phyloP scores from a whole-genome alignment of 345 rosid genomes.

The Ceriops decandra region DNA sequence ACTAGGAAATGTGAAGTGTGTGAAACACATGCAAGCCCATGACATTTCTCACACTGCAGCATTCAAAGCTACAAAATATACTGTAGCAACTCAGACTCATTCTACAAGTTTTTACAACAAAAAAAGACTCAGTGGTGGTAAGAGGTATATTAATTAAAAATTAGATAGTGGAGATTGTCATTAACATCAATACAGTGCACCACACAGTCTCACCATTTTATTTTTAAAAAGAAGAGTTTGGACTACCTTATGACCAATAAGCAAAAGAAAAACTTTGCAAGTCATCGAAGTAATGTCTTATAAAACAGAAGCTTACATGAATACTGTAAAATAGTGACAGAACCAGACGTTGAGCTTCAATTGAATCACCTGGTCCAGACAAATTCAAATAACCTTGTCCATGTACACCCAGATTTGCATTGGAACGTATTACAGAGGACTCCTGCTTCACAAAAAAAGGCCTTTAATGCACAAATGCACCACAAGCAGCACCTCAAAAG shows the following conservation, averaged over 20 bases:
- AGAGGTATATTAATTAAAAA: too few relatives aligned
- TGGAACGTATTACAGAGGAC: slow-evolving; percentile 86
- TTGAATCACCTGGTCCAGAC: slow-evolving; percentile 83
- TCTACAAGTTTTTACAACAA: too few relatives aligned
- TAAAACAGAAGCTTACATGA: slow-evolving; percentile 48
- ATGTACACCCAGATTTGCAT: slow-evolving; percentile 93
- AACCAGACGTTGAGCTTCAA: slow-evolving; percentile 95
- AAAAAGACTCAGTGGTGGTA: too few relatives aligned
- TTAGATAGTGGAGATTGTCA: too few relatives aligned
- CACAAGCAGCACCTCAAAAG: slow-evolving; percentile 15
- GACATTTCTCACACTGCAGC: too few relatives aligned
- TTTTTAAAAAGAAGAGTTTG: background rate
- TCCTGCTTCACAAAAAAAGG: slow-evolving; percentile 43
- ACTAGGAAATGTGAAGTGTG: too few relatives aligned
- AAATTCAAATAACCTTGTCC: slow-evolving; percentile 96
- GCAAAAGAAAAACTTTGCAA: background rate
- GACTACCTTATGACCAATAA: background rate
- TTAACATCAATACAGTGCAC: too few relatives aligned
- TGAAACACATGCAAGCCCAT: too few relatives aligned
- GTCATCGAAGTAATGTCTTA: slow-evolving; percentile 1
- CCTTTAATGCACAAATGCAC: slow-evolving; percentile 14
- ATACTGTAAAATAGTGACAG: slow-evolving; percentile 86
- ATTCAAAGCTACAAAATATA: too few relatives aligned
- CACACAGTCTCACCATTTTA: too few relatives aligned
- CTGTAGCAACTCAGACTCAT: too few relatives aligned